A percentile compares a stretch with the other conserved stretches of the same genome.
These are phyloP conservation scores for Noccaea caerulescens DNA, from an alignment of 345 rosid species.

Conservation along the genomic window DNA sequence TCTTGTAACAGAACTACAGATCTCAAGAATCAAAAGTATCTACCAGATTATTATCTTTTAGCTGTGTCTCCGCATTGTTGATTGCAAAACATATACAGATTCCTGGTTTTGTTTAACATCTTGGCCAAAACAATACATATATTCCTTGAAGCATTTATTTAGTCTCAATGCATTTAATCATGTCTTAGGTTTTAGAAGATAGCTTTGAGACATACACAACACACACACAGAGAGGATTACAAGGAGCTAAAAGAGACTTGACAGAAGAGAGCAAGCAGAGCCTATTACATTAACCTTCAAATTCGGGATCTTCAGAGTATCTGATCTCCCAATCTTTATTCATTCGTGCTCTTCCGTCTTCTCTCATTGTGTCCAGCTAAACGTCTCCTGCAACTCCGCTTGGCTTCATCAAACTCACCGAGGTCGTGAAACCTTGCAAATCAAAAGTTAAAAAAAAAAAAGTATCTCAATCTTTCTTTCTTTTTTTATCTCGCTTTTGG, in stretches of 20 bases:
- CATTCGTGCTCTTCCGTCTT: slow-evolving; percentile 67
- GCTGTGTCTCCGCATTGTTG: slow-evolving; percentile 14
- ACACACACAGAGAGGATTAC: slow-evolving; percentile 14
- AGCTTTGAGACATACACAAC: slow-evolving; percentile 26
- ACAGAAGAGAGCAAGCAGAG: slow-evolving; percentile 93
- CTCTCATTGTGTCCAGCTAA: slow-evolving; percentile 92
- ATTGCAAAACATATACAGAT: slow-evolving; percentile 24
- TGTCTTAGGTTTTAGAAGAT: slow-evolving; percentile 33
- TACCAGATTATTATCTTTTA: not conserved
- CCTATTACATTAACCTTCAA: slow-evolving; percentile 25
- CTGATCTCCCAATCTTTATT: slow-evolving; percentile 46
- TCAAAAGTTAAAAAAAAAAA: not conserved
- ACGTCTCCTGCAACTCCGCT: slow-evolving; percentile 85
- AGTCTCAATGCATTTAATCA: not conserved
- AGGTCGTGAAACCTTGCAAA: slow-evolving; percentile 75
- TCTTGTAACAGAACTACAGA: slow-evolving; percentile 22
- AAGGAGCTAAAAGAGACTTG: slow-evolving; percentile 42
- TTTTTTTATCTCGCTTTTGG: not conserved
- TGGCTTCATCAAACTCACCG: slow-evolving; percentile 74
- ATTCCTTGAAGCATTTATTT: slow-evolving; percentile 20
- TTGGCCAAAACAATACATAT: slow-evolving; percentile 28
- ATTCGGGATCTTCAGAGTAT: slow-evolving; percentile 40
- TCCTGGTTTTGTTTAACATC: slow-evolving; percentile 10
- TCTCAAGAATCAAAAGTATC: slow-evolving; percentile 13
- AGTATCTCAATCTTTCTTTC: not conserved